phyloP scores from a whole-genome alignment of 257 asterid species.

The Nicotiana sylvestris region DNA sequence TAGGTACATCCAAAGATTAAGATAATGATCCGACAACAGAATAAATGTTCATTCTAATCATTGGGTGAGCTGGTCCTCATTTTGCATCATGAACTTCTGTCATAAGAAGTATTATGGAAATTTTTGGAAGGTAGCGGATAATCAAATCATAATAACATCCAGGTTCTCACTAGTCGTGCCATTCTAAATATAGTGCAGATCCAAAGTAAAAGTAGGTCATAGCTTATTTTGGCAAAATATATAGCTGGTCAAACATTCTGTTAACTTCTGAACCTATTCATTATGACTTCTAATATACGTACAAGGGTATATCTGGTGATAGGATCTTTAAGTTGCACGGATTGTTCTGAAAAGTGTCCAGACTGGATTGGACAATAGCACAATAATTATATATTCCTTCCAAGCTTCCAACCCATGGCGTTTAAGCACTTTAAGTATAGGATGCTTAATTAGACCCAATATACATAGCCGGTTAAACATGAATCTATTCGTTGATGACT shows the following conservation, averaged over 20 bases:
- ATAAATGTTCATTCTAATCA: not conserved
- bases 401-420: not conserved
- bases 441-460: not conserved
- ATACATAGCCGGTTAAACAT: not conserved
- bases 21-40: not conserved
- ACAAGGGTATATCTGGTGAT: not conserved
- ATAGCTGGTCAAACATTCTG: not conserved
- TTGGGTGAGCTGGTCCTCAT: not conserved
- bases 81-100: not conserved
- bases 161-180: constrained; percentile 2
- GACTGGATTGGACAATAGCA: not conserved
- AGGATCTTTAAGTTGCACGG: not conserved
- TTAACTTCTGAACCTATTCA: not conserved
- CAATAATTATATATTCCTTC: not conserved
- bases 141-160: not conserved
- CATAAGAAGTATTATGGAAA: not conserved
- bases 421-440: not conserved
- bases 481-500: not conserved
- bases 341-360: not conserved
- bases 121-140: not conserved
- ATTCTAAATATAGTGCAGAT: not conserved
- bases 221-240: not conserved
- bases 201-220: not conserved
- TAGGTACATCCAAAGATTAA: not conserved
- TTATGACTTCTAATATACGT: not conserved